Base-by-base conservation (phyloP, 495 filamentous ascomycete species). In the Podospora anserina region DNA sequence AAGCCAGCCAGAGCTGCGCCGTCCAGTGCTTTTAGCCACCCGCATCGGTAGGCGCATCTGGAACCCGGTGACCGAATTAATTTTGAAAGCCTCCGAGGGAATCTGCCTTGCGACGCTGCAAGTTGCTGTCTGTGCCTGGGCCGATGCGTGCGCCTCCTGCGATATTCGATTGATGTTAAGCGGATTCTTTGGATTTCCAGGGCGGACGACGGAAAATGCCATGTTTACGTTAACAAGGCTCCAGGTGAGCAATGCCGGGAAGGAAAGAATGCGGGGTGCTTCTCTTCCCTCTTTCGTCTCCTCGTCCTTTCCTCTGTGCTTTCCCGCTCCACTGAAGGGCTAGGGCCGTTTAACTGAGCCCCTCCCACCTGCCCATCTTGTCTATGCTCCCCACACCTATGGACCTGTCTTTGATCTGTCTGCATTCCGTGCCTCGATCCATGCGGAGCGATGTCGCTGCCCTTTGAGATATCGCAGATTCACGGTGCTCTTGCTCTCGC, bases 391-490 rank as follows among this genome's bases (percentile, higher is more conserved):
- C 56, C 56, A 16, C 56, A 58, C 56, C 23, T 23, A 20, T 20
- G 19, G 56, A 20, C 56, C 39, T 49, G 39, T 58, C n/a, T 58
- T 27, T 58, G 23, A 58, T 58, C 56, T 20, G 23, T 58, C 56
- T 13, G 5, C 56, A 18, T 58, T 20, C 23, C 58, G 5, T 20
- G 58, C 23, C 0, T 27, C 23, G 26, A 61, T 1, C 2, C 16
- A 32, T 5, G 19, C 32, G 59, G 59, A 18, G 39, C 56, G 18
- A 69, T 69, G 68, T 61, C 63, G n/a, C 63, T 69, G n/a, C 68
- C 68, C 2, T 69, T 69, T 19, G 68, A 69, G 0, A 57, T 66
- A 23, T 57, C 32, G 6, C 55, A 69, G 18, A 66, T 69, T 11
- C 57, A 66, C 9, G 63, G 68, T 1, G 59, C 59, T 18, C 15